Evolutionary conservation across 352 stramenopile species (phyloP).

Genomic region (Blastocystis sp.): DNA sequence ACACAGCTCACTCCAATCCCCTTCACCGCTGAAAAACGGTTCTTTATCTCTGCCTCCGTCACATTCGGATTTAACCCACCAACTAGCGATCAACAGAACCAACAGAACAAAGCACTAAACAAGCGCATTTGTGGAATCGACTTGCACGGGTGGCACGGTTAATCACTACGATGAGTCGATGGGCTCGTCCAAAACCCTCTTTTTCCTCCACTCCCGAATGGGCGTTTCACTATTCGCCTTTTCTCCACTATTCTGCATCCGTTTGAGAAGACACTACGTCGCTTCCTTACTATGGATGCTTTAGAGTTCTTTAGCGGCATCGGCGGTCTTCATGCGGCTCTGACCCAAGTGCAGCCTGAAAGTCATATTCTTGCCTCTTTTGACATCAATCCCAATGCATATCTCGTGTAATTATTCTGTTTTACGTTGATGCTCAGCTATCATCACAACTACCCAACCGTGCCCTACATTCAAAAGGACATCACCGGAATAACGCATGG

Average conservation of each 20-base stretch:
- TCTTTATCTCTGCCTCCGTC: constrained; percentile 30
- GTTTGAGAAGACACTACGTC: no score
- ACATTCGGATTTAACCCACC: constrained; percentile 65
- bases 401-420: constrained; percentile 28
- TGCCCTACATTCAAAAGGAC: constrained; percentile 66
- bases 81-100: constrained; percentile 42
- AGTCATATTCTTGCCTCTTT: constrained; percentile 22
- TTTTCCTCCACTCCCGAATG: not conserved
- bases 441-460: constrained; percentile 66
- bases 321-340: constrained; percentile 47
- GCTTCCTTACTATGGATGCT: not conserved
- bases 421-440: constrained; percentile 7
- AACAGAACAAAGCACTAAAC: constrained; percentile 2
- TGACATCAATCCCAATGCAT: constrained; percentile 70
- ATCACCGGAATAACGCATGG: constrained; percentile 40
- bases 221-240: not conserved
- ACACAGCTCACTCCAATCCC: constrained; percentile 27
- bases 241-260: no score
- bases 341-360: constrained; percentile 38
- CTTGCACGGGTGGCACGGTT: not conserved
- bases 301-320: constrained; percentile 69
- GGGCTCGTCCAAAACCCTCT: not conserved
- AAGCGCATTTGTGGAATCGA: constrained; percentile 27
- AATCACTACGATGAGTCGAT: not conserved
- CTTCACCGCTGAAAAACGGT: constrained; percentile 49